Percentiles rank a stretch among this genome's conserved stretches.
phyloP scores from a whole-genome alignment of 495 filamentous ascomycete genomes.

The Trichoderma virens region DNA sequence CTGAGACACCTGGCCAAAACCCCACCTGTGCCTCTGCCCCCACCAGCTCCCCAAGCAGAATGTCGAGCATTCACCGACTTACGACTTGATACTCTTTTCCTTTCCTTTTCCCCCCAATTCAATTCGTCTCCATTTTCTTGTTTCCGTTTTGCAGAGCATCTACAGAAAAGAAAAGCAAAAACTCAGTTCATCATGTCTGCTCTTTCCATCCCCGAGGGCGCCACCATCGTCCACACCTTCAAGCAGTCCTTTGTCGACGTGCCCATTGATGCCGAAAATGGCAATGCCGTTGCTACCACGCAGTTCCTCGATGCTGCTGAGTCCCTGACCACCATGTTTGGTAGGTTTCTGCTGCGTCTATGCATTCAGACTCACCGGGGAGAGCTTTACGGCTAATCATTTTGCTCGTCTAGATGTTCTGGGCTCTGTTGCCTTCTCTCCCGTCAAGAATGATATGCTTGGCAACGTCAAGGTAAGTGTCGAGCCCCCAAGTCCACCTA shows the following conservation, averaged over 20 bases:
- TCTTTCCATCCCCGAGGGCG: constrained; percentile 46
- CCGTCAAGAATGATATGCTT: constrained; percentile 83
- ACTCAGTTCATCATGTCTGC: constrained; percentile 32
- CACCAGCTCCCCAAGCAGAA: not conserved
- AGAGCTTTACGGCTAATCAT: not conserved
- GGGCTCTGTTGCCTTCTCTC: constrained; percentile 70
- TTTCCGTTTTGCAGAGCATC: not conserved
- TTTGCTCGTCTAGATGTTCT: constrained; percentile 55
- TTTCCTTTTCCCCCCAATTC: constrained; percentile 10
- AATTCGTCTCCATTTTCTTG: constrained; percentile 5
- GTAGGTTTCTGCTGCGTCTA: constrained; percentile 37
- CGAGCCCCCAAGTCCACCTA: not conserved
- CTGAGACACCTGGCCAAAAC: not conserved
- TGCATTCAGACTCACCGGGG: not conserved
- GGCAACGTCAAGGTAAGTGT: constrained; percentile 80
- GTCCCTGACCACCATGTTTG: constrained; percentile 76
- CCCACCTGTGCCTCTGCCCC: constrained; percentile 1
- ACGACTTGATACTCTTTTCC: not conserved
- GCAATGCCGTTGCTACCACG: constrained; percentile 69
- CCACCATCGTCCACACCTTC: constrained; percentile 77
- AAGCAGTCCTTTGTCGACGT: constrained; percentile 78
- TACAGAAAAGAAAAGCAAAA: constrained; percentile 7
- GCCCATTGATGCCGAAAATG: constrained; percentile 59
- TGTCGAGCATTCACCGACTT: constrained; percentile 7
- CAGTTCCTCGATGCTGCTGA: constrained; percentile 92